Base-by-base conservation (phyloP, 257 asterid genomes). In the Mentha longifolia region DNA sequence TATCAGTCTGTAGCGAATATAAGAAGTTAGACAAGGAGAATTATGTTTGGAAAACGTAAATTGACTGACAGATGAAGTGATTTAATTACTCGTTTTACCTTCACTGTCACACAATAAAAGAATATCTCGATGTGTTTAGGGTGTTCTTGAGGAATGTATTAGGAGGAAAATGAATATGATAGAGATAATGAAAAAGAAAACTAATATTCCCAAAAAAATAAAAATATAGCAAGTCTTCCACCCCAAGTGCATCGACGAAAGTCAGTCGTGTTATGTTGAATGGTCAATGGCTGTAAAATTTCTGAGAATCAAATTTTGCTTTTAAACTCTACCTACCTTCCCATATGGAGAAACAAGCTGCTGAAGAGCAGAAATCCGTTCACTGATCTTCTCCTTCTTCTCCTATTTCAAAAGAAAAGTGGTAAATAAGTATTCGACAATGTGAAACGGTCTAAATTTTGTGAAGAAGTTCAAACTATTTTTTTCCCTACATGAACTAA, bases 311-410 rank as follows among this genome's bases (percentile, higher is more conserved):
- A 2, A n/a, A 35, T 1, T 54, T 35, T 46, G 0, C 5, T n/a
- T 13, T 14, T 0, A 35, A 25, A 17, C 31, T 22, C 17, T 68
- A 92, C 97, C 96, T 88, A 92, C 98, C 96, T 90, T 92, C 61
- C 98, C 98, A 73, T 73, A 92, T 45, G 98, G 98, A 6, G 98
- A 92, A 73, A 92, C 97, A 28, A 92, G 89, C 81, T 88, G 97
- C 70, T 90, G 98, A 66, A 92, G 96, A 67, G 92, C 96, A 0
- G 89, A 80, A 62, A 92, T 85, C 25, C 92, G 83, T 74, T 87
- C 92, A 7, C 92, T 83, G 57, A 90, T 73, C 85, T 88, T 88
- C 85, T 86, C 98, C 76, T 90, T 90, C 92, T 85, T 90, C 72
- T 92, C 97, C 93, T 88, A 79, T 50, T 28, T 22, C 70, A 16